Conservation (phyloP, 768 basidiomycete genomes). For the Antrodiella citrinella region DNA sequence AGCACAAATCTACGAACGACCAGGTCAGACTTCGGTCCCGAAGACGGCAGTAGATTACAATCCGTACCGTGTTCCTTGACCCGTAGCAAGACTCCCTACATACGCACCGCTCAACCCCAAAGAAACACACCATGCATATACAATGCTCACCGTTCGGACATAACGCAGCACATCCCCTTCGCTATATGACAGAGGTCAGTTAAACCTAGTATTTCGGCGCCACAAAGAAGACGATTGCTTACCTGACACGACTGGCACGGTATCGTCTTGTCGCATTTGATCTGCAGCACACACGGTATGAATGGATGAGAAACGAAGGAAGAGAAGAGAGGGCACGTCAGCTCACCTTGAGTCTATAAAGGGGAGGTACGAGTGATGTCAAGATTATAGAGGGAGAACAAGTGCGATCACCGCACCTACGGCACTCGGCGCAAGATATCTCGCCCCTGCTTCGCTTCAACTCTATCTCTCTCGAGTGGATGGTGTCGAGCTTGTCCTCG, state of each 20-base stretch:
- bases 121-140: too few relatives aligned
- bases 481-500: constrained; percentile 16
- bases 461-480: constrained; percentile 45
- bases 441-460: constrained; percentile 66
- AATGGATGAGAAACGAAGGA: background rate
- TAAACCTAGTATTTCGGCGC: too few relatives aligned
- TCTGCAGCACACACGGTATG: constrained; percentile 36
- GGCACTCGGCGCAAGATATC: constrained; percentile 77
- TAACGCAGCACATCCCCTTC: constrained; percentile 59
- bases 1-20: constrained; percentile 44
- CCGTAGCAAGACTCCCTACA: constrained; percentile 67
- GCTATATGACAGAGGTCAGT: constrained; percentile 23
- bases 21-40: background rate
- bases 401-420: constrained; percentile 50
- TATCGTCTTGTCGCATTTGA: constrained; percentile 78
- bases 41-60: constrained; percentile 2
- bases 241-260: constrained; percentile 74
- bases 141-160: constrained; percentile 70
- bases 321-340: background rate
- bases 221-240: constrained; percentile 11
- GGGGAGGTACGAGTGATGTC: constrained; percentile 1
- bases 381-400: constrained; percentile 3
- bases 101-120: too few relatives aligned
- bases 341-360: constrained; percentile 20
- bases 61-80: constrained; percentile 61